phyloP scores from a whole-genome alignment of 2,329 filamentous ascomycete species.

The Fusarium metavorans region DNA sequence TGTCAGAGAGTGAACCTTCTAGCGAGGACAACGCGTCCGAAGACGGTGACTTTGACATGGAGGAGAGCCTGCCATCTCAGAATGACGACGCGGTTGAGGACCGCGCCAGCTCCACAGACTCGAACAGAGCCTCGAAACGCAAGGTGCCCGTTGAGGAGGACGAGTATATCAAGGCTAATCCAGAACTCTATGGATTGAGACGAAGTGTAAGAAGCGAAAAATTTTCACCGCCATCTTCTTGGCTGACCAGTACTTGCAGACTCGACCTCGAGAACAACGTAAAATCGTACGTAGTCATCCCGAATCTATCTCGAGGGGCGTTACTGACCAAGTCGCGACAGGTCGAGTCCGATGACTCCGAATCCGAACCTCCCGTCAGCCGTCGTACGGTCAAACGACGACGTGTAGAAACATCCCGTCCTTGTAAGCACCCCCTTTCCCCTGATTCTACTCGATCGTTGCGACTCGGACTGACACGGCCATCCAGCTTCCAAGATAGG shows the following conservation, averaged over 20 bases:
- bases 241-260: conserved; percentile 54
- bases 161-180: conserved; percentile 89
- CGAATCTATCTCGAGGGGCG: not conserved
- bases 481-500: conserved; percentile 69
- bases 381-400: conserved; percentile 76
- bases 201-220: conserved; percentile 79
- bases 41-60: conserved; percentile 83
- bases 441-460: not conserved
- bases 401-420: conserved; percentile 73
- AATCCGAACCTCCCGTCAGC: conserved; percentile 72
- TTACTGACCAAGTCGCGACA: conserved; percentile 42
- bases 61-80: conserved; percentile 64
- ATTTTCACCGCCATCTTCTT: conserved; percentile 41
- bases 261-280: conserved; percentile 68
- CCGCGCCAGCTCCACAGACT: conserved; percentile 78
- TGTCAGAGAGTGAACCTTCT: conserved; percentile 61
- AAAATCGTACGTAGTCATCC: conserved; percentile 62
- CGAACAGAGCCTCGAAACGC: conserved; percentile 78
- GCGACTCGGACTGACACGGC: conserved; percentile 29
- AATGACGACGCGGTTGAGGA: conserved; percentile 63
- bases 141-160: conserved; percentile 78
- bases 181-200: conserved; percentile 92
- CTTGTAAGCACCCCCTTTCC: conserved; percentile 62
- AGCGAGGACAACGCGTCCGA: conserved; percentile 70
- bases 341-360: conserved; percentile 72